A percentile compares a stretch with the other conserved stretches of the same genome.
These are phyloP conservation scores for Cryphonectria nitschkei DNA, from an alignment of 2,329 filamentous ascomycete species.

Conservation along the genomic window DNA sequence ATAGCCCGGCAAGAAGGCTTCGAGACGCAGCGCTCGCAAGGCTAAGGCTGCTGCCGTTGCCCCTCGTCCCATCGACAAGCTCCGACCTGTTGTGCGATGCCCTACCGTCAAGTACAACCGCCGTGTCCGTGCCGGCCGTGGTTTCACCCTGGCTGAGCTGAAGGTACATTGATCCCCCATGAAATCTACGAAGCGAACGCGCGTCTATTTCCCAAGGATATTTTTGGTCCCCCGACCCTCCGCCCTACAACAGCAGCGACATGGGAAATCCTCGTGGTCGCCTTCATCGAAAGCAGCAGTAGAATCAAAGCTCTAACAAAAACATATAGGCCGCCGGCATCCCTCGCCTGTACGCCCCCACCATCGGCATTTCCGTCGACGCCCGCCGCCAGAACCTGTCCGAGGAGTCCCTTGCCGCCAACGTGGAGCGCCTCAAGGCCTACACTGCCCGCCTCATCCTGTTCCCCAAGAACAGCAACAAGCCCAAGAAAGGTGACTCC, in stretches of 20 bases:
- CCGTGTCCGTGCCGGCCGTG: slow-evolving; percentile 92
- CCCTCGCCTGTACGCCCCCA: slow-evolving; percentile 89
- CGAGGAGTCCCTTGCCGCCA: slow-evolving; percentile 90
- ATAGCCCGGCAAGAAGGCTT: slow-evolving; percentile 94
- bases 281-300: background rate
- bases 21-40: slow-evolving; percentile 87
- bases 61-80: slow-evolving; percentile 94
- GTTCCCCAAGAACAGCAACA: slow-evolving; percentile 93
- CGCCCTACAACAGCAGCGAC: background rate
- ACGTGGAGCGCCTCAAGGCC: slow-evolving; percentile 96
- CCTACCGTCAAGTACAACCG: slow-evolving; percentile 99
- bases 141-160: slow-evolving; percentile 96
- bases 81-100: slow-evolving; percentile 96
- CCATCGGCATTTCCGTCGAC: slow-evolving; percentile 97
- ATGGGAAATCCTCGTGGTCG: background rate
- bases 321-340: slow-evolving; percentile 84
- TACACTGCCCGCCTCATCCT: slow-evolving; percentile 96
- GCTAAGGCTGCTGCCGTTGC: slow-evolving; percentile 94
- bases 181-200: slow-evolving; percentile 1
- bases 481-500: slow-evolving; percentile 91
- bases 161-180: slow-evolving; percentile 70
- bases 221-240: background rate
- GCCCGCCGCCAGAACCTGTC: slow-evolving; percentile 95
- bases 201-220: background rate
- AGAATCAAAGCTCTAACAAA: slow-evolving; percentile 39